phyloP scores from a whole-genome alignment of 139 green algal species.

The Haematococcus lacustris region DNA sequence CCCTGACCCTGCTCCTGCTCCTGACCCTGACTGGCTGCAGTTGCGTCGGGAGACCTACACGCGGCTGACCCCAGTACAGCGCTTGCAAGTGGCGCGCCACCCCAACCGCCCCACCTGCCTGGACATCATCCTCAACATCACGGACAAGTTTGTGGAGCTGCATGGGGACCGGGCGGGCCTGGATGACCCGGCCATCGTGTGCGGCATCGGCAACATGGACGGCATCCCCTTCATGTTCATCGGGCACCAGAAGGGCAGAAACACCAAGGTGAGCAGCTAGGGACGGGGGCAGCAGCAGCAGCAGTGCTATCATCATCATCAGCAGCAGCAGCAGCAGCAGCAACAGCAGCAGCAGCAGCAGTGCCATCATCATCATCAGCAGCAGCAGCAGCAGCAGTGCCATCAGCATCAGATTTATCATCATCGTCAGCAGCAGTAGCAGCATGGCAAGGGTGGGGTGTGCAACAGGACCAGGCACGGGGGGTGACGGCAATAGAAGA shows the following conservation, averaged over 20 bases:
- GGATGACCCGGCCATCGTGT: constrained; percentile 93
- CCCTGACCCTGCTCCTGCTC: constrained; percentile 81
- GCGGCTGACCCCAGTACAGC: constrained; percentile 83
- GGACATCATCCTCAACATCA: constrained; percentile 96
- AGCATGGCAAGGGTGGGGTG: no score
- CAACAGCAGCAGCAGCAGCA: background rate
- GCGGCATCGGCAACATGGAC: constrained; percentile 86
- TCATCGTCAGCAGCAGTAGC: no score
- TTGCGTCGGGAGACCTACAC: constrained; percentile 89
- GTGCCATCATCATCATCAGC: no score
- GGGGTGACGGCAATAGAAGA: no score
- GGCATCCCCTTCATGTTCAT: constrained; percentile 95
- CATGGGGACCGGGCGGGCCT: constrained; percentile 87
- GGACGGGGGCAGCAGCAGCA: background rate
- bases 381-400: no score
- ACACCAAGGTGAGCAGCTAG: constrained; percentile 78
- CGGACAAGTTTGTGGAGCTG: constrained; percentile 93
- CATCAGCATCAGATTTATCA: background rate
- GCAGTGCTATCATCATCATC: no score
- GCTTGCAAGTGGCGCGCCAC: constrained; percentile 90
- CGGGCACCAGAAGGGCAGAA: constrained; percentile 95
- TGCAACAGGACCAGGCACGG: no score
- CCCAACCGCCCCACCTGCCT: constrained; percentile 93
- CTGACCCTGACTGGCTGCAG: no score
- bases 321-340: no score